A percentile compares a stretch with the other conserved stretches of the same genome.
These are phyloP conservation scores for Atractiella rhizophila DNA, from an alignment of 768 basidiomycete genomes.

Conservation along the genomic window DNA sequence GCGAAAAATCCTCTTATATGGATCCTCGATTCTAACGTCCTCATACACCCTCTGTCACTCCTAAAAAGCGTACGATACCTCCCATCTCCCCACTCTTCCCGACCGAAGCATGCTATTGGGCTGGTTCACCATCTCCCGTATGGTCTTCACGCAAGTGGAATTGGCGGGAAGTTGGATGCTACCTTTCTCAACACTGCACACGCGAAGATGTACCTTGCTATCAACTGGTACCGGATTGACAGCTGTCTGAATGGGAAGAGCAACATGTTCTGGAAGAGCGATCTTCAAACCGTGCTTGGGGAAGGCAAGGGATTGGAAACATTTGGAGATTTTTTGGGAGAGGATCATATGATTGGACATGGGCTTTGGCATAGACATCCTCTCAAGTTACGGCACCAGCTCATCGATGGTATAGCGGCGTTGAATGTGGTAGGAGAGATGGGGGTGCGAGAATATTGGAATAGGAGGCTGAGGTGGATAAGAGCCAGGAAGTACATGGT, in stretches of 20 bases:
- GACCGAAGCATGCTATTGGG: constrained; percentile 29
- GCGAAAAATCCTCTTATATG: constrained; percentile 76
- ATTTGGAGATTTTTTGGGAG: constrained; percentile 72
- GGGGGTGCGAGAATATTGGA: constrained; percentile 57
- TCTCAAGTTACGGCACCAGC: constrained; percentile 54
- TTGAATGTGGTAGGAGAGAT: constrained; percentile 72
- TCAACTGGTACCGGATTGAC: constrained; percentile 65
- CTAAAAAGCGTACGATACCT: constrained; percentile 38
- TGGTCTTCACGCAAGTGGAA: constrained; percentile 33
- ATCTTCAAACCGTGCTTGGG: constrained; percentile 35
- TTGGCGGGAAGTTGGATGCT: constrained; percentile 63
- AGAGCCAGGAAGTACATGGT: constrained; percentile 90
- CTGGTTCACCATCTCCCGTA: constrained; percentile 92
- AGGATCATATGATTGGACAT: constrained; percentile 90
- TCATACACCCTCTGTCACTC: constrained; percentile 48
- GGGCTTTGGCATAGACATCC: constrained; percentile 83
- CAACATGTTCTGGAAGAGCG: constrained; percentile 71
- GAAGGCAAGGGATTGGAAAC: constrained; percentile 35
- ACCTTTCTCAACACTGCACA: constrained; percentile 93
- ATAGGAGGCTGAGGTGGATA: constrained; percentile 83
- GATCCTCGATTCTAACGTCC: constrained; percentile 91
- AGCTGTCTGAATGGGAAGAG: constrained; percentile 96
- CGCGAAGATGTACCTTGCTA: constrained; percentile 96
- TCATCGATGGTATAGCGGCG: constrained; percentile 71
- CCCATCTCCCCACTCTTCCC: constrained; percentile 32